phyloP scores from a whole-genome alignment of 2,329 filamentous ascomycete genomes.

The Ophiognomonia clavigignenti-juglandacearum region DNA sequence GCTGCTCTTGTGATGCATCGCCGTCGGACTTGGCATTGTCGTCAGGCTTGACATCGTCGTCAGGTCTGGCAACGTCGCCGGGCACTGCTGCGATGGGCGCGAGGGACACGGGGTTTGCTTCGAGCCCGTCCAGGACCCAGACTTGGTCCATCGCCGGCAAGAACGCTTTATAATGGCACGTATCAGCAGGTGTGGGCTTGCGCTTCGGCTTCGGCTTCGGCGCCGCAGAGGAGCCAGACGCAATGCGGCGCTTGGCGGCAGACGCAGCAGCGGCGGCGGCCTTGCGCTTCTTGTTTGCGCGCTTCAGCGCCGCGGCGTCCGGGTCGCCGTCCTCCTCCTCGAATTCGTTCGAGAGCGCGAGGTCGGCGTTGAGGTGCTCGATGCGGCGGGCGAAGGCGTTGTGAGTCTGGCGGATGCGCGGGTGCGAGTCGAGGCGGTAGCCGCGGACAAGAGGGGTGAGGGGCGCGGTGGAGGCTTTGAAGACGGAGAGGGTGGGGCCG shows the following conservation, averaged over 20 bases:
- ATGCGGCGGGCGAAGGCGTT: constrained; percentile 82
- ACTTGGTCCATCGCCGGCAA: constrained; percentile 66
- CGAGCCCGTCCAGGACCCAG: constrained; percentile 87
- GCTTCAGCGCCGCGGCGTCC: constrained; percentile 19
- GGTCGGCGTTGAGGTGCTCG: constrained; percentile 69
- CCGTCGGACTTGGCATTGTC: too few relatives aligned
- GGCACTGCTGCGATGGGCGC: constrained; percentile 42
- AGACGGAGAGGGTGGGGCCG: constrained; percentile 63
- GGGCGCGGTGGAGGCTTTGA: constrained; percentile 66
- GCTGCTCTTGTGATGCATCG: too few relatives aligned
- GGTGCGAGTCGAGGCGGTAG: constrained; percentile 66
- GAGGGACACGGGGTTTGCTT: constrained; percentile 63
- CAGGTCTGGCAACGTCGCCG: too few relatives aligned
- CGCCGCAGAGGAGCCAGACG: too few relatives aligned
- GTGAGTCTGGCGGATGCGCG: constrained; percentile 74
- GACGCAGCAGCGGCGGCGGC: too few relatives aligned
- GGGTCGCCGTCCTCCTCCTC: constrained; percentile 26
- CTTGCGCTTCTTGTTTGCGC: constrained; percentile 26
- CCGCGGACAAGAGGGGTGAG: constrained; percentile 72
- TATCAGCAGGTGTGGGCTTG: constrained; percentile 43
- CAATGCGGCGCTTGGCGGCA: neutral
- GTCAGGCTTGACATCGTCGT: too few relatives aligned
- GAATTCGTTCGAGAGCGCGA: constrained; percentile 57
- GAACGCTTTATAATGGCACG: constrained; percentile 87
- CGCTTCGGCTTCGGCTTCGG: constrained; percentile 19